Evolutionary conservation across 352 stramenopile species (phyloP), one percentile per base, ranked within the genome.

Genomic region (Salisapilia sapeloensis): DNA sequence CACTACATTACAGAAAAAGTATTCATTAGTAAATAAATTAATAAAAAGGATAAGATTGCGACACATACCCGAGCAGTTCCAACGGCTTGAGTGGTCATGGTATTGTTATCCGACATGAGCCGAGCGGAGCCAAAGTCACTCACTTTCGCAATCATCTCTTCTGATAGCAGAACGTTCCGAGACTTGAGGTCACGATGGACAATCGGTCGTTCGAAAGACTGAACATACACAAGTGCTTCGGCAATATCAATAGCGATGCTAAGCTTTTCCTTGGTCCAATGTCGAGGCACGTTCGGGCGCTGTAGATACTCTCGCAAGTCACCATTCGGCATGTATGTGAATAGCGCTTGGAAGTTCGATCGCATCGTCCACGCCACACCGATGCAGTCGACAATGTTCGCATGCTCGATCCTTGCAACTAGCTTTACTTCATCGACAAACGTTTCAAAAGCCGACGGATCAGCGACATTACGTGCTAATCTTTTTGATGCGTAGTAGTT

Each of bases 161-260:
- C 25, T 1, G 40, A 44, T 6, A 77, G 27, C 17, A 81, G 33
- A n/a, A 82, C 47, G 14, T 76, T 76, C 0, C 62, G 50, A 0
- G 62, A 74, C 23, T 77, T 81, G 12, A 81, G 40, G 32, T 81
- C 61, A 7, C 64, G 61, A 25, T 81, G 65, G 4, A 81, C 47
- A 0, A 81, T 24, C 8, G 58, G 46, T 2, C 59, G 62, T 2
- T 45, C 45, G 24, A 77, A 62, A 7, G 59, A 75, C 30, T 81
- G 65, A 20, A 71, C 33, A 29, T 81, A 81, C 16, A 74, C 55
- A 0, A 81, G 42, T 0, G 59, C 65, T 18, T 81, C 60, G 3
- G 49, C 53, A 11, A 76, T 38, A 26, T 81, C 66, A 3, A 52
- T 42, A 7, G 60, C 55, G 12, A 75, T 71, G 26, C 62, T 53